phyloP scores from a whole-genome alignment of 1,284 basidiomycete genomes.

The Phellopilus nigrolimitatus region DNA sequence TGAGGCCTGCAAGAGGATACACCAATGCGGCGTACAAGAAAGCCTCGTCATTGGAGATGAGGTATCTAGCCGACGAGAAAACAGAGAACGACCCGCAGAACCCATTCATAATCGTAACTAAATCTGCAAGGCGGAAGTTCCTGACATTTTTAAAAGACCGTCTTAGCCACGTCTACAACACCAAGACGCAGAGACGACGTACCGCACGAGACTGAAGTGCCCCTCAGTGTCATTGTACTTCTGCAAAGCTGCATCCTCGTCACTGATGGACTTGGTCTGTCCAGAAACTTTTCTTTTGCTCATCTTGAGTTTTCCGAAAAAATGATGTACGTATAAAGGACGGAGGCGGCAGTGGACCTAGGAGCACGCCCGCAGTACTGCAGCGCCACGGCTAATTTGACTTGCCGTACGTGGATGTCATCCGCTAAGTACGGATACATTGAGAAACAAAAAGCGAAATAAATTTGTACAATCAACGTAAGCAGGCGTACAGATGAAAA shows the following conservation, averaged over 20 bases:
- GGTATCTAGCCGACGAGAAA: slow-evolving; percentile 88
- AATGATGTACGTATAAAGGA: neutral
- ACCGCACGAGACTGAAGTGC: slow-evolving; percentile 95
- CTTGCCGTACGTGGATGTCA: too few species aligned
- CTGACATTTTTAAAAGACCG: slow-evolving; percentile 42
- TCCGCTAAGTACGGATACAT: too few species aligned
- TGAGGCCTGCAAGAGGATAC: slow-evolving; percentile 91
- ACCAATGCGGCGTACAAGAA: slow-evolving; percentile 83
- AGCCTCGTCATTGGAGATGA: slow-evolving; percentile 76
- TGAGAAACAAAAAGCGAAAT: too few species aligned
- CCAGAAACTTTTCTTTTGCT: slow-evolving; percentile 30
- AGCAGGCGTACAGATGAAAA: too few species aligned
- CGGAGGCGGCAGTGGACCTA: neutral
- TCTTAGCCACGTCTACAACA: slow-evolving; percentile 6
- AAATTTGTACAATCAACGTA: too few species aligned
- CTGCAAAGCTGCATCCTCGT: slow-evolving; percentile 53
- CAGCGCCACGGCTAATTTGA: neutral
- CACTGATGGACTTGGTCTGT: slow-evolving; percentile 22
- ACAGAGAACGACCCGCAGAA: slow-evolving; percentile 97
- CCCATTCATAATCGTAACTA: slow-evolving; percentile 99
- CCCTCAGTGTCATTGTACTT: slow-evolving; percentile 87
- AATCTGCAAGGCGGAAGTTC: slow-evolving; percentile 96
- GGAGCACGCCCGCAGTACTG: too few species aligned
- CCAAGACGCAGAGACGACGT: slow-evolving; percentile 24
- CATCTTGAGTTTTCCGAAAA: slow-evolving; percentile 24